These are phyloP conservation scores for Paraconiothyrium sp. DNA, from an alignment of 2,329 filamentous ascomycete species.

Conservation along the genomic window DNA sequence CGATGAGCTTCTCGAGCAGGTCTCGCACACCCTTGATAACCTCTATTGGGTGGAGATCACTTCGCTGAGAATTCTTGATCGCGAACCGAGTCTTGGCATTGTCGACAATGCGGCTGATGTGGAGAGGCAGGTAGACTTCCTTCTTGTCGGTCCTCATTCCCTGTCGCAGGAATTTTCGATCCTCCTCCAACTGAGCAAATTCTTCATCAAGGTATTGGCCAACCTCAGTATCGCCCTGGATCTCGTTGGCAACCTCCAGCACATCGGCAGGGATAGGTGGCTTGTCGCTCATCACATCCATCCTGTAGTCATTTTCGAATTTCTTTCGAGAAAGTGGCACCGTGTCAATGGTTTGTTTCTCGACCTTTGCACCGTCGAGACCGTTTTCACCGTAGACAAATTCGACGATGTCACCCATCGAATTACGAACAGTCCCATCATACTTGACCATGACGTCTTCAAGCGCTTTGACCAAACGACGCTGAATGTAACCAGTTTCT, in stretches of 20 bases:
- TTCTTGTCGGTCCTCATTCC: conserved; percentile 76
- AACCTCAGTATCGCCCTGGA: conserved; percentile 85
- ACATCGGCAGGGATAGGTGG: conserved; percentile 72
- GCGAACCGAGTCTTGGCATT: conserved; percentile 90
- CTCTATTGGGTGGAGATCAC: conserved; percentile 87
- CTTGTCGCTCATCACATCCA: conserved; percentile 83
- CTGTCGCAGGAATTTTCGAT: conserved; percentile 77
- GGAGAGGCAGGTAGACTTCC: conserved; percentile 90
- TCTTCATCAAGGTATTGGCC: conserved; percentile 90
- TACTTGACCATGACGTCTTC: conserved; percentile 98
- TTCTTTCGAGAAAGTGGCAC: conserved; percentile 80
- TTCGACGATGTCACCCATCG: conserved; percentile 93
- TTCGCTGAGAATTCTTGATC: conserved; percentile 80
- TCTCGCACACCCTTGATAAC: conserved; percentile 82
- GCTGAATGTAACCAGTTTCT: conserved; percentile 98
- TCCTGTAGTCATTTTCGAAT: conserved; percentile 82
- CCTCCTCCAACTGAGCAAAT: conserved; percentile 79
- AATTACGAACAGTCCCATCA: conserved; percentile 96
- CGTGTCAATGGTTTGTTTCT: conserved; percentile 89
- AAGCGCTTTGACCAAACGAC: conserved; percentile 95
- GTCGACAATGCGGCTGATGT: conserved; percentile 89
- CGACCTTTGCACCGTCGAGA: conserved; percentile 90
- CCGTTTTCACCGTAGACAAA: conserved; percentile 99
- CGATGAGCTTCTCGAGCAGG: conserved; percentile 78
- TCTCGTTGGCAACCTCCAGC: conserved; percentile 86